Evolutionary conservation across 139 green algal genomes (phyloP).

Genomic region (Chlorella sp.): DNA sequence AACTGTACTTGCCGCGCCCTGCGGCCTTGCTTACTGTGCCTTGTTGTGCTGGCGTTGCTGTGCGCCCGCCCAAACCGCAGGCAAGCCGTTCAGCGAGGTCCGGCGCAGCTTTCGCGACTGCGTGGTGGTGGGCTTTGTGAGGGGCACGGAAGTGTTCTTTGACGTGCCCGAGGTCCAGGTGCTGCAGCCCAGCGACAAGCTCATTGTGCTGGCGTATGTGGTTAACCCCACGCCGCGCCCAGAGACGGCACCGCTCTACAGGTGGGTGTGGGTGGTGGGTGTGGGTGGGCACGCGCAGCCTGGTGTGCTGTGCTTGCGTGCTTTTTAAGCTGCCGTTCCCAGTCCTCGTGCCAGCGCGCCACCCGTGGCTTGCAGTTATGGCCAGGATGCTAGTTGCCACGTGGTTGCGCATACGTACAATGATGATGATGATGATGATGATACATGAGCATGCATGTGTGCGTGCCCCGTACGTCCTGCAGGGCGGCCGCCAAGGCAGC

Average conservation of each 20-base stretch:
- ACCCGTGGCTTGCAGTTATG: too few species aligned
- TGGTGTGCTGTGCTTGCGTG: too few species aligned
- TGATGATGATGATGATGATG: too few species aligned
- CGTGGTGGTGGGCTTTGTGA: conserved; percentile 11
- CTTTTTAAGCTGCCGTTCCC: too few species aligned
- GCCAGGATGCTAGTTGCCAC: too few species aligned
- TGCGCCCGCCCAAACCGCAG: conserved; percentile 4
- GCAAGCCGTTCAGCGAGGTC: conserved; percentile 1
- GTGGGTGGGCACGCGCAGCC: too few species aligned
- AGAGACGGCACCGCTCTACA: background rate
- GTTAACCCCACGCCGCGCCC: background rate
- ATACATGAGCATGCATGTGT: background rate
- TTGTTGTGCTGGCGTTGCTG: too few species aligned
- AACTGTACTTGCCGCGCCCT: background rate
- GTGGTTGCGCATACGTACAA: too few species aligned
- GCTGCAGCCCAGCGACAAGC: conserved; percentile 2
- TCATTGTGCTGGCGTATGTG: conserved; percentile 11
- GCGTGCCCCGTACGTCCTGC: background rate
- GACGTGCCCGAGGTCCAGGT: background rate
- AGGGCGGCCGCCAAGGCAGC: conserved; percentile 14
- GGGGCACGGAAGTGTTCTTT: background rate
- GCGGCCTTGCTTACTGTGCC: too few species aligned
- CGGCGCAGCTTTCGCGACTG: conserved; percentile 15
- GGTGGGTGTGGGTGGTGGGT: too few species aligned
- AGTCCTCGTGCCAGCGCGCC: too few species aligned